Percentiles rank a stretch among this genome's conserved stretches.
phyloP scores from a whole-genome alignment of 2,329 filamentous ascomycete genomes.

The Cytospora piceicola region DNA sequence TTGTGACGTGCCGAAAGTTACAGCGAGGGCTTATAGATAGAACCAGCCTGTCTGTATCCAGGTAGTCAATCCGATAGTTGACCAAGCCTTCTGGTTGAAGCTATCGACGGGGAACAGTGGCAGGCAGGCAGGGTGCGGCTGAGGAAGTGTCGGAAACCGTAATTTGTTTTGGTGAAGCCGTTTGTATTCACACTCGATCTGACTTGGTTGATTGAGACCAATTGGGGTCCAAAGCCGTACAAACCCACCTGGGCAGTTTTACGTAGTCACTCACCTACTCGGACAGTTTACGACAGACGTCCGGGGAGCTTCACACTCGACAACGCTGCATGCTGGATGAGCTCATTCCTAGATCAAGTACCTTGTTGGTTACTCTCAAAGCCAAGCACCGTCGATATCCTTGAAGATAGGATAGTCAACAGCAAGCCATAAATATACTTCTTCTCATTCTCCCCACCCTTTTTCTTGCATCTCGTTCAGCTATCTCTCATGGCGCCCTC shows the following conservation, averaged over 20 bases:
- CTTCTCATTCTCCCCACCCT: too few species aligned
- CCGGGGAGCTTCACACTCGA: background rate
- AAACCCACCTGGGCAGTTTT: background rate
- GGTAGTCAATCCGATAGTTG: background rate
- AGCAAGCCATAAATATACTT: background rate
- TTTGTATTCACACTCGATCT: too few species aligned
- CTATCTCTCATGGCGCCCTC: constrained; percentile 15
- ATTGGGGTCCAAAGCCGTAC: too few species aligned
- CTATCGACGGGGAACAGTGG: background rate
- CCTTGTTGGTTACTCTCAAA: background rate
- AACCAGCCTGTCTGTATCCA: background rate
- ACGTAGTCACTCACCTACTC: background rate
- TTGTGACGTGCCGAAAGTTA: background rate
- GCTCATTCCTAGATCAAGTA: background rate
- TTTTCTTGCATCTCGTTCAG: background rate
- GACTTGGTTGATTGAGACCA: too few species aligned
- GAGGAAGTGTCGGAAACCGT: background rate
- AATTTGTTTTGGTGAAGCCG: background rate
- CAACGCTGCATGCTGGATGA: background rate
- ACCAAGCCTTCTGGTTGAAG: background rate
- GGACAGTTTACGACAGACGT: background rate
- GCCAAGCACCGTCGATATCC: background rate
- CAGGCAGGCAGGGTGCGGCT: background rate
- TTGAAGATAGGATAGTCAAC: background rate
- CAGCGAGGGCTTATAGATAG: too few species aligned